These are phyloP conservation scores for Pestalotiopsis sp. DNA, from an alignment of 2,329 filamentous ascomycete genomes.

Conservation along the genomic window DNA sequence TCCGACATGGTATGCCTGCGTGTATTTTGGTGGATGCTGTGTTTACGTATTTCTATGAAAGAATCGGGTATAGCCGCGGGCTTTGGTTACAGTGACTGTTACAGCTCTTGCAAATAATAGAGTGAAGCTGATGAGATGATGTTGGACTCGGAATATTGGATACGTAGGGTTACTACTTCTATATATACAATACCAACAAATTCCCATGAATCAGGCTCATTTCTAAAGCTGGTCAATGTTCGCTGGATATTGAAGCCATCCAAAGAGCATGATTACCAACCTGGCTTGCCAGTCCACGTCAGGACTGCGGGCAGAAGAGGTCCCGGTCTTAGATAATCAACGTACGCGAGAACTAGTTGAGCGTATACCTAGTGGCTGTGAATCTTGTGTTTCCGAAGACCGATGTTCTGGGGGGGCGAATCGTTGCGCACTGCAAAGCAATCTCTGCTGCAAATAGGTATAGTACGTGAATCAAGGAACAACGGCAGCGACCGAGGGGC, in stretches of 20 bases:
- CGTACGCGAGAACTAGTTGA: too few relatives aligned
- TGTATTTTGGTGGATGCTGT: background rate
- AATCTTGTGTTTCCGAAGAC: background rate
- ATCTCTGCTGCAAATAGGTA: background rate
- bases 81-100: background rate
- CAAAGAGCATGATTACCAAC: background rate
- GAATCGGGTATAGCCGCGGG: background rate
- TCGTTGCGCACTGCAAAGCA: background rate
- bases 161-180: background rate
- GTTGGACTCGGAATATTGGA: background rate
- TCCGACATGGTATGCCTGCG: constrained; percentile 14
- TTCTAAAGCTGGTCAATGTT: background rate
- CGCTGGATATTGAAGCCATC: background rate
- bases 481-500: background rate
- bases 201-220: background rate
- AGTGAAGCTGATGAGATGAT: background rate
- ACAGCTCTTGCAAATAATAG: background rate
- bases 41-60: background rate
- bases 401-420: background rate
- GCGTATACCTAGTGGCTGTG: too few relatives aligned
- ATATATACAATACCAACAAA: background rate
- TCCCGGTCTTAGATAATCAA: too few relatives aligned
- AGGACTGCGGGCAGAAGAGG: too few relatives aligned
- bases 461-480: background rate
- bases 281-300: too few relatives aligned